Percentiles rank a stretch among this genome's conserved stretches.
These are phyloP conservation scores for Bonia amplexicaulis DNA, from an alignment of 176 grass and related monocot genomes.

Conservation along the genomic window DNA sequence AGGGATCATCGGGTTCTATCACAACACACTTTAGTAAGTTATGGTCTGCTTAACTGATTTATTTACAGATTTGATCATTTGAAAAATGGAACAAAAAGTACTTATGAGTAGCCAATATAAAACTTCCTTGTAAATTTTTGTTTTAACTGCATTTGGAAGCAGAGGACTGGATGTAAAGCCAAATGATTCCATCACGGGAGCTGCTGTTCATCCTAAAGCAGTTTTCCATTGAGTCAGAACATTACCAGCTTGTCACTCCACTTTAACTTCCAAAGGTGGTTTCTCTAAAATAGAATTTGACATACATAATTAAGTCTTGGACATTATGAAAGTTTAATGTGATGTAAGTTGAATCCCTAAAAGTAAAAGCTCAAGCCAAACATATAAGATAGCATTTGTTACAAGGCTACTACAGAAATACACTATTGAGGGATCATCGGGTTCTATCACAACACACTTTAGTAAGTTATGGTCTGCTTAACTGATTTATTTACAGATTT, in stretches of 20 bases:
- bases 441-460: neutral
- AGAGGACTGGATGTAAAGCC: neutral
- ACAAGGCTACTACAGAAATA: neutral
- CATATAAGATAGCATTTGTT: neutral
- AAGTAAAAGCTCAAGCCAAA: neutral
- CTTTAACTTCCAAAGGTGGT: neutral
- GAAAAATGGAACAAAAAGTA: neutral
- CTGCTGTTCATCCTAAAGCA: neutral
- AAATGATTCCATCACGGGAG: neutral
- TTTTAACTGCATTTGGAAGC: neutral
- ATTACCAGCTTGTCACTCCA: constrained; percentile 96
- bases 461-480: neutral
- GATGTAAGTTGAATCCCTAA: neutral
- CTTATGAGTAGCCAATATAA: neutral
- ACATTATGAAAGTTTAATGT: neutral
- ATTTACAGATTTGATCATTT: neutral
- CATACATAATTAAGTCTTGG: neutral
- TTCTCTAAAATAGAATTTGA: neutral
- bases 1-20: neutral
- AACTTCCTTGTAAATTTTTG: neutral
- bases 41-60: neutral
- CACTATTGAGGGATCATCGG: neutral
- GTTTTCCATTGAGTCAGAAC: neutral
- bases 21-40: neutral
- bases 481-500: neutral